Conservation (phyloP, 1,284 basidiomycete genomes). For the Cutaneotrichosporon curvatum region DNA sequence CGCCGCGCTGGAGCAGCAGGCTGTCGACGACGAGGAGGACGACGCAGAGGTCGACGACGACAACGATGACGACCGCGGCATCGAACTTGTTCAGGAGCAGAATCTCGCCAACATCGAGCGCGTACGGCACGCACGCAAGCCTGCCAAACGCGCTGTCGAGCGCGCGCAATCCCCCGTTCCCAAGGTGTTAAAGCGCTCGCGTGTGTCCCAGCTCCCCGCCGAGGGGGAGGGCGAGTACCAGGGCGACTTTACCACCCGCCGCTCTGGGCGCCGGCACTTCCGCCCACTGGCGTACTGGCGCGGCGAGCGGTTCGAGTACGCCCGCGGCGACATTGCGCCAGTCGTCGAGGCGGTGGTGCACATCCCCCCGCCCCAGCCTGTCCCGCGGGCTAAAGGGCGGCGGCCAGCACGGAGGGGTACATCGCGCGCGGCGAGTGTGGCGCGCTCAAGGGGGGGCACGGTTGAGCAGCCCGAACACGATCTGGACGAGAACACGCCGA, state of each 20-base stretch:
- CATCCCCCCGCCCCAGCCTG: too few relatives aligned
- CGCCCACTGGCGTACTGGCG: slow-evolving; percentile 87
- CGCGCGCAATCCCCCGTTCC: neutral
- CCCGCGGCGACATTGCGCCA: slow-evolving; percentile 56
- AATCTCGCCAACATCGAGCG: neutral
- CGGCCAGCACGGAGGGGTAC: too few relatives aligned
- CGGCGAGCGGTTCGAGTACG: slow-evolving; percentile 81
- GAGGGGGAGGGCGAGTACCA: slow-evolving; percentile 32
- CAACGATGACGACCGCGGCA: neutral
- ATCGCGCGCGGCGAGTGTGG: too few relatives aligned
- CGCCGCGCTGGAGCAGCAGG: too few relatives aligned
- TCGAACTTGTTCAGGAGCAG: neutral
- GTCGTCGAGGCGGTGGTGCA: slow-evolving; percentile 69
- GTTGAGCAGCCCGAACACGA: slow-evolving; percentile 45
- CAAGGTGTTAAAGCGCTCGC: slow-evolving; percentile 5
- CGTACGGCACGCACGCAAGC: too few relatives aligned
- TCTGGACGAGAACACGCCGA: slow-evolving; percentile 74
- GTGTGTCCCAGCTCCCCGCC: slow-evolving; percentile 5
- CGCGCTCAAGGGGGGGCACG: too few relatives aligned
- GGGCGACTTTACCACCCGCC: slow-evolving; percentile 56
- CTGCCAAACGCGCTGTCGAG: slow-evolving; percentile 1
- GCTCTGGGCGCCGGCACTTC: slow-evolving; percentile 64
- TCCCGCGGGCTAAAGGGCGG: too few relatives aligned
- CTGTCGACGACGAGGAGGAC: slow-evolving; percentile 19
- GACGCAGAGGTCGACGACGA: slow-evolving; percentile 1